Evolutionary conservation across 1,284 basidiomycete genomes (phyloP), one percentile per base, ranked within the genome.

Genomic region (Rhizoctonia solani): DNA sequence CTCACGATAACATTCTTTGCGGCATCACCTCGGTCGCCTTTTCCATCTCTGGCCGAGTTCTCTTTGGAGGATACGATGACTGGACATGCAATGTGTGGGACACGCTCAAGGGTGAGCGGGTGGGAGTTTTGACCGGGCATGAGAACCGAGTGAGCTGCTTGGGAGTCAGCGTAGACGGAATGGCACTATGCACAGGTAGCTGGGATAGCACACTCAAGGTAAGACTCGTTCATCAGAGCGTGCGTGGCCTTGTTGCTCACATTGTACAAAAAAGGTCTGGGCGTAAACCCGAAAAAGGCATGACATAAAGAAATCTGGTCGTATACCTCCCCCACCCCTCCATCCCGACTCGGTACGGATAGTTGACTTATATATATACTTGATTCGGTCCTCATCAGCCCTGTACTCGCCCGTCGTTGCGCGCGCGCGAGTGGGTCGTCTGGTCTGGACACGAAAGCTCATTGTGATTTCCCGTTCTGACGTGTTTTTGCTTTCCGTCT

Each of bases 21-120:
- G 95, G 96, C 71, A 98, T 99, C 79, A 99, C 97, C 11, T 97
- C 95, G 2, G 95, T 99, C 72, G 95, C 93, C 14, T 99, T 99
- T 82, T 98, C 95, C 1, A 91, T 93, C 72, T 98, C 95, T 14
- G 96, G 96, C 53, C 90, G 97, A 69, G 91, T 99, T 73, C 85
- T 99, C 53, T 98, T 99, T 74, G 96, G 95, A 71, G 97, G 96
- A 46, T 99, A 98, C 77, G 97, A 99, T 78, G 96, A 99, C 78
- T 98, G 96, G 91, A 98, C 96, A 72, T 95, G 92, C 83, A 98
- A 98, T 76, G 96, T 98, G 53, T 99, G 96, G 96, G 96, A 99
- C 76, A 98, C 95, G 46, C 85, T 99, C 75, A 97, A 96, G 79
- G 96, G 95, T 67, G 96, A 99, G 79, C 89, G 96, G 67, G 94